Evolutionary conservation across 495 filamentous ascomycete species (phyloP).

Genomic region (Podospora australis): DNA sequence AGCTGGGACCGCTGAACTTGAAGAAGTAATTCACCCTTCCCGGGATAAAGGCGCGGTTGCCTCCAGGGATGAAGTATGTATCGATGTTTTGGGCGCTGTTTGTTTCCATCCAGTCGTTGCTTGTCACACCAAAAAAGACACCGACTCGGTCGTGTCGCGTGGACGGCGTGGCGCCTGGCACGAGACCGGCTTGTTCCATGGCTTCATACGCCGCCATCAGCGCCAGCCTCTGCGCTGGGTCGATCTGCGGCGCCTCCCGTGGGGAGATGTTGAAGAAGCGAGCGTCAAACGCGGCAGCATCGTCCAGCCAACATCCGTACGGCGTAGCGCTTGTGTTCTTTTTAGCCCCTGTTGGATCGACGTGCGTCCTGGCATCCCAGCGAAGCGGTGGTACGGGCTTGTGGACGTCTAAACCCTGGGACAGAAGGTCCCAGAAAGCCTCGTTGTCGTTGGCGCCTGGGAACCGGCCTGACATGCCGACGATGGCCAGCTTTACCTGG

Average conservation of each 20-base stretch:
- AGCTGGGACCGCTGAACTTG: constrained; percentile 75
- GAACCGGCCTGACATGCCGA: constrained; percentile 65
- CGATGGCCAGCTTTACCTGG: constrained; percentile 52
- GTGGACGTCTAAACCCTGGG: constrained; percentile 51
- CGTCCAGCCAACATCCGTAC: constrained; percentile 76
- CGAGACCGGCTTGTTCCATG: constrained; percentile 76
- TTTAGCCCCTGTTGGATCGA: constrained; percentile 60
- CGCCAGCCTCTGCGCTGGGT: constrained; percentile 76
- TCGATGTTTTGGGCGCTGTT: constrained; percentile 79
- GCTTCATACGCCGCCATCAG: constrained; percentile 80
- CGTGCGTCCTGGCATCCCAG: constrained; percentile 66
- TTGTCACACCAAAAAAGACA: constrained; percentile 81
- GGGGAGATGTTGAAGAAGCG: constrained; percentile 91
- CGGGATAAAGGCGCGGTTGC: constrained; percentile 71
- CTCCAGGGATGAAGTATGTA: constrained; percentile 83
- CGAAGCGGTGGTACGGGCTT: constrained; percentile 56
- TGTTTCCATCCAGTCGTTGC: constrained; percentile 79
- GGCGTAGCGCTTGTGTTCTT: constrained; percentile 70
- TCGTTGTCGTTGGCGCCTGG: constrained; percentile 55
- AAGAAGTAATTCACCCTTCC: constrained; percentile 76
- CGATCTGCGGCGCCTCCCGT: constrained; percentile 74
- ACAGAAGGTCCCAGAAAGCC: constrained; percentile 60
- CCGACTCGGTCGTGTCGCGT: constrained; percentile 76
- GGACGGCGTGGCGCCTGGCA: constrained; percentile 72
- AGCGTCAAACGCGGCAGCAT: constrained; percentile 73